Evolutionary conservation across 2,329 filamentous ascomycete species (phyloP).

Genomic region (Pseudogymnoascus pannorum): DNA sequence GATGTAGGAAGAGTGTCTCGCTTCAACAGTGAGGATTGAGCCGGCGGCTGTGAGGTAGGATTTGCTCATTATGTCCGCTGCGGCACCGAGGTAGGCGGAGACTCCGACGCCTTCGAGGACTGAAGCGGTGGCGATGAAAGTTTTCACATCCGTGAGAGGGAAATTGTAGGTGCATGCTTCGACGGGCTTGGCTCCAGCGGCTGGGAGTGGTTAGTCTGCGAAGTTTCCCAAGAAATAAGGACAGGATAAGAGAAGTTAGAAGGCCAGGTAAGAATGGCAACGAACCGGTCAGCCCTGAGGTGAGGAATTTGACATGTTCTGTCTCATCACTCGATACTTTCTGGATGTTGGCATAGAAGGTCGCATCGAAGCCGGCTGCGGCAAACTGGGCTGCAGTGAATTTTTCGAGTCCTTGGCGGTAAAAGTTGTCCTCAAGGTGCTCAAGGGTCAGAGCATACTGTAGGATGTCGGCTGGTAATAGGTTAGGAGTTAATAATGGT

Average conservation of each 20-base stretch:
- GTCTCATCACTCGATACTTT: constrained; percentile 48
- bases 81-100: constrained; percentile 55
- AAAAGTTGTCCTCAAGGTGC: constrained; percentile 56
- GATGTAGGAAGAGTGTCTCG: constrained; percentile 57
- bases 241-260: constrained; percentile 11
- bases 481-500: not conserved
- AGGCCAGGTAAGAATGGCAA: constrained; percentile 23
- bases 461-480: constrained; percentile 30
- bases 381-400: constrained; percentile 47
- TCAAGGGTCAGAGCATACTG: constrained; percentile 45
- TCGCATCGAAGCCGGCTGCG: constrained; percentile 41
- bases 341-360: constrained; percentile 51
- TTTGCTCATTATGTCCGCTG: constrained; percentile 48
- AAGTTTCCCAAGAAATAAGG: too few species aligned
- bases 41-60: constrained; percentile 54
- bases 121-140: constrained; percentile 45
- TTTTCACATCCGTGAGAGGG: constrained; percentile 37
- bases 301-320: constrained; percentile 51
- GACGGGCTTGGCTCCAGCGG: constrained; percentile 45
- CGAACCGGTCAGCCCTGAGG: constrained; percentile 31
- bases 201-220: constrained; percentile 8
- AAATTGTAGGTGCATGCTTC: constrained; percentile 50
- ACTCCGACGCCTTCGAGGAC: constrained; percentile 52
- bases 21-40: constrained; percentile 57
- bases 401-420: constrained; percentile 49